Base-by-base conservation (phyloP, 2,329 filamentous ascomycete genomes). In the Incumbomyces lentus region DNA sequence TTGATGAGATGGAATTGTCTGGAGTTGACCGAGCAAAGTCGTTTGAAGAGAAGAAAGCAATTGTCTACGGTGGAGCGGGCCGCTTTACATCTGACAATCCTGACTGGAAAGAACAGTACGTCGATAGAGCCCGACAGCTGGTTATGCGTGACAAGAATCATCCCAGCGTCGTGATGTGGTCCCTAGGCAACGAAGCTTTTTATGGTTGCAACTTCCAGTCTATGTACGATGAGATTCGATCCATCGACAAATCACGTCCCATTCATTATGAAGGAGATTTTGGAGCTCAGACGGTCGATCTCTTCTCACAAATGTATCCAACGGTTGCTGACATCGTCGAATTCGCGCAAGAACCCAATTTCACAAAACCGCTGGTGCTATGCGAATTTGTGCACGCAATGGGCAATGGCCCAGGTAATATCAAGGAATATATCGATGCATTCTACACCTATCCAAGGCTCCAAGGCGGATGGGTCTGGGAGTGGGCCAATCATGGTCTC, bases 101-200 rank as follows among this genome's bases (percentile, higher is more conserved):
- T 0, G 54, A 54, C 7, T 65, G 62, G 62, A 54, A 82, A 46
- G 70, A 70, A 1, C 78, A 81, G 0, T 86, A 86, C 51, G 58
- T 86, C 1, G 82, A 86, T 59, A 76, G 83, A 2, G 78, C 79
- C 47, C 63, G 69, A 29, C 77, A 82, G 46, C 63, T 86, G 46
- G 70, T 86, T 0, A 72, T 79, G 55, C 71, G 83, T 13, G 81
- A 86, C 60, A 84, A 84, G 63, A 81, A 86, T 48, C 79, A 85
- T 53, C 62, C 82, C 0, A 80, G 73, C n/a, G 70, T 86, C 41
- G 78, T 86, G 40, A 75, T 85, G 35, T 86, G 83, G 83, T 82
- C 78, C 39, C 67, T 86, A 0, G 83, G 82, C 0, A 86, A 86
- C 55, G 82, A 86, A 58, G 75, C 81, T 0, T 86, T 84, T 58